These are phyloP conservation scores for Myochromella boudieri DNA, from an alignment of 768 basidiomycete genomes.

Conservation along the genomic window DNA sequence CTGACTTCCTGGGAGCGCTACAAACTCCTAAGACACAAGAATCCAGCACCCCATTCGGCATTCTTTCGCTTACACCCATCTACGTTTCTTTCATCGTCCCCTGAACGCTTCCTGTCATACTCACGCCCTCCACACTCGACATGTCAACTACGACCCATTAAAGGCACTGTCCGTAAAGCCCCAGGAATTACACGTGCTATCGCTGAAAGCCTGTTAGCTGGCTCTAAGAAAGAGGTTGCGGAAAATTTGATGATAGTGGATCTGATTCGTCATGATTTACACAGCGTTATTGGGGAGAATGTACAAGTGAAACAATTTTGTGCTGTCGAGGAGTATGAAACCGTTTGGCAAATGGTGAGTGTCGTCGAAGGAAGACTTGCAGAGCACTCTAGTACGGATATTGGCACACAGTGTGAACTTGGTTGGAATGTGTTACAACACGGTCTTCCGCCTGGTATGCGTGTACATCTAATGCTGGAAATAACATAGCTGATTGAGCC, in stretches of 20 bases:
- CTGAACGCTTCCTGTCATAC: conserved; percentile 88
- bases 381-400: conserved; percentile 24
- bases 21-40: conserved; percentile 65
- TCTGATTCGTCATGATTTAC: conserved; percentile 89
- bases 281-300: conserved; percentile 78
- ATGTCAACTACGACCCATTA: conserved; percentile 91
- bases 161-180: conserved; percentile 82
- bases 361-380: conserved; percentile 77
- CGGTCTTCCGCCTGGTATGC: conserved; percentile 82
- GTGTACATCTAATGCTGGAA: not conserved
- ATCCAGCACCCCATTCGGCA: conserved; percentile 88
- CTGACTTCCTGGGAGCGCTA: conserved; percentile 73
- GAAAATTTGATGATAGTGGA: conserved; percentile 99
- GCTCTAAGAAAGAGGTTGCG: conserved; percentile 85
- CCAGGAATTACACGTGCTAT: conserved; percentile 61
- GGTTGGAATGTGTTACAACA: conserved; percentile 79
- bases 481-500: not conserved
- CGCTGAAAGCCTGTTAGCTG: conserved; percentile 61
- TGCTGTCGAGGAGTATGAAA: conserved; percentile 86
- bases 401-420: conserved; percentile 45
- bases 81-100: conserved; percentile 82
- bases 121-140: conserved; percentile 60
- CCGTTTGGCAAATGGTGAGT: conserved; percentile 94
- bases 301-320: conserved; percentile 87
- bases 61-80: conserved; percentile 78